Evolutionary conservation across 805 yeast species (phyloP), one percentile per base, ranked within the genome.

Genomic region (Pichia ethanolica): DNA sequence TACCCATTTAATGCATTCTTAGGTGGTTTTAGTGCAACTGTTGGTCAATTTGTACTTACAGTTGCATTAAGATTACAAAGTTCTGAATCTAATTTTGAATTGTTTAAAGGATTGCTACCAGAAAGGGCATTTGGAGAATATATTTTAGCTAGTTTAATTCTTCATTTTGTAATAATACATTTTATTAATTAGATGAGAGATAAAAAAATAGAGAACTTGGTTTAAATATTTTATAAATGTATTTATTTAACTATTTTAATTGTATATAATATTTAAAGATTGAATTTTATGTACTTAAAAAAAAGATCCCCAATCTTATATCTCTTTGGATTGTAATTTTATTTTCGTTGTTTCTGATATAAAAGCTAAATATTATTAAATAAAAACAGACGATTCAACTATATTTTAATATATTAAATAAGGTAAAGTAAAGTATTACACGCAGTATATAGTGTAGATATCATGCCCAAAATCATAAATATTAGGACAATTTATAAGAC

Each of bases 1-100:
- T 93, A 85, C 77, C 99, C 99, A 14, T 93, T 93, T 77, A 93
- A 93, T 69, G 98, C 97, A 27, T 93, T 93, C 64, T 74, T 93
- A 52, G 91, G 96, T 25, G 98, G 98, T 1, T 93, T 93, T 64
- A 78, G 85, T 48, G 73, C 89, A 26, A 87, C 97, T 42, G 97
- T 93, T 45, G 98, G 96, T 12, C 98, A 93, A 67, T 93, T 93
- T 65, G 98, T 93, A 28, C 76, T 93, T 54, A 81, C 95, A 11
- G 88, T 86, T 39, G 77, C 86, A 53, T 72, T 93, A 61, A 76
- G 98, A 61, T 75, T 91, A 61, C 97, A 90, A 63, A 72, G 51
- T 68, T 72, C 52, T 59, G 72, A 42, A 59, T 61, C 46, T 14
- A 51, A 56, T 44, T 49, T 51, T 25, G 38, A 46, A 5, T 41